A percentile compares a stretch with the other conserved stretches of the same genome.
These are phyloP conservation scores for Aspergillus tamarii DNA, from an alignment of 2,329 filamentous ascomycete genomes.

Conservation along the genomic window DNA sequence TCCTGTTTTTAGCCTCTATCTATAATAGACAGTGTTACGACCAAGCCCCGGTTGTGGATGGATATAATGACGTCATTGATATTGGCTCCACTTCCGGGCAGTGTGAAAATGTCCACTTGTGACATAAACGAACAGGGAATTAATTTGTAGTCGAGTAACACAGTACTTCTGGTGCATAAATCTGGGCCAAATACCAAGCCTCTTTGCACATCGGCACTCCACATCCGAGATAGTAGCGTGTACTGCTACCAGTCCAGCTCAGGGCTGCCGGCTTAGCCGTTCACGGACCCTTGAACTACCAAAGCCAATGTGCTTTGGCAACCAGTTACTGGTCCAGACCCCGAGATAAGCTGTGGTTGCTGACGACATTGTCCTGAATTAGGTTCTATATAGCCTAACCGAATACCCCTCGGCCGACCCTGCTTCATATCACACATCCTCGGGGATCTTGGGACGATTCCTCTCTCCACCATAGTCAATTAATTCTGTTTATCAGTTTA, in stretches of 20 bases:
- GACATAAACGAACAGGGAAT: neutral
- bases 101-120: neutral
- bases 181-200: no score
- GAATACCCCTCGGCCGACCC: neutral
- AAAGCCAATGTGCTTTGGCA: neutral
- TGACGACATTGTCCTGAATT: neutral
- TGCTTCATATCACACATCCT: neutral
- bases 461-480: neutral
- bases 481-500: neutral
- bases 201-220: neutral
- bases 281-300: neutral
- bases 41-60: neutral
- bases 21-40: neutral
- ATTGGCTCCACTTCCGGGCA: neutral
- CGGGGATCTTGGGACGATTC: neutral
- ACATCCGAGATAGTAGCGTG: neutral
- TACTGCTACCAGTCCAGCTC: neutral
- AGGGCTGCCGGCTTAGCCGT: neutral
- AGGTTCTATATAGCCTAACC: neutral
- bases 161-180: neutral
- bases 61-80: slow-evolving; percentile 16
- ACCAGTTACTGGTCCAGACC: neutral
- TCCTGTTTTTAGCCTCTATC: neutral
- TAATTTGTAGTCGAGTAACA: neutral
- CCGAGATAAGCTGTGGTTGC: neutral